phyloP scores from a whole-genome alignment of 2,329 filamentous ascomycete genomes.

The Fusarium sacchari region DNA sequence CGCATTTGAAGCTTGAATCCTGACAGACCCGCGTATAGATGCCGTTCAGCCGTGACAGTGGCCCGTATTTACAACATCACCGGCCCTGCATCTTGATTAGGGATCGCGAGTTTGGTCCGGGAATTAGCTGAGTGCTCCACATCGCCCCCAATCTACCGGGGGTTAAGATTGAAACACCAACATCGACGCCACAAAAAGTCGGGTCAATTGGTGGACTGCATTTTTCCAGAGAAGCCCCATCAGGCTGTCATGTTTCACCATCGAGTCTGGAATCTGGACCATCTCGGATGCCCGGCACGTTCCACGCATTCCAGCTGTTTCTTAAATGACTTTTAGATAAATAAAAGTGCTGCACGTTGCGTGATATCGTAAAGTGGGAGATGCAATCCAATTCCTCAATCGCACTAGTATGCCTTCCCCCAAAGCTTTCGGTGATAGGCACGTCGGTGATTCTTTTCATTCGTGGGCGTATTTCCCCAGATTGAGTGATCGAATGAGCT shows the following conservation, averaged over 20 bases:
- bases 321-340: background rate
- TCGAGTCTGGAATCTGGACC: background rate
- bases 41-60: slow-evolving; percentile 19
- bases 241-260: slow-evolving; percentile 27
- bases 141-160: background rate
- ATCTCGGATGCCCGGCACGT: slow-evolving; percentile 22
- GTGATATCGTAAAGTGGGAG: background rate
- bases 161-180: slow-evolving; percentile 16
- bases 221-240: slow-evolving; percentile 5
- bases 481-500: background rate
- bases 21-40: background rate
- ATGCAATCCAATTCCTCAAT: background rate
- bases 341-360: background rate
- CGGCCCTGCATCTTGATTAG: slow-evolving; percentile 1
- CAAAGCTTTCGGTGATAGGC: background rate
- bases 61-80: background rate
- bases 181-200: background rate
- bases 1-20: background rate
- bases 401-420: background rate
- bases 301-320: background rate
- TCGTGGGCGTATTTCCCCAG: background rate
- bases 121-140: slow-evolving; percentile 2
- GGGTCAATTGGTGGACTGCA: slow-evolving; percentile 21
- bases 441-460: background rate
- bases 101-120: slow-evolving; percentile 9